Base-by-base conservation (phyloP, 805 yeast species). In the Komagataella ulmi region DNA sequence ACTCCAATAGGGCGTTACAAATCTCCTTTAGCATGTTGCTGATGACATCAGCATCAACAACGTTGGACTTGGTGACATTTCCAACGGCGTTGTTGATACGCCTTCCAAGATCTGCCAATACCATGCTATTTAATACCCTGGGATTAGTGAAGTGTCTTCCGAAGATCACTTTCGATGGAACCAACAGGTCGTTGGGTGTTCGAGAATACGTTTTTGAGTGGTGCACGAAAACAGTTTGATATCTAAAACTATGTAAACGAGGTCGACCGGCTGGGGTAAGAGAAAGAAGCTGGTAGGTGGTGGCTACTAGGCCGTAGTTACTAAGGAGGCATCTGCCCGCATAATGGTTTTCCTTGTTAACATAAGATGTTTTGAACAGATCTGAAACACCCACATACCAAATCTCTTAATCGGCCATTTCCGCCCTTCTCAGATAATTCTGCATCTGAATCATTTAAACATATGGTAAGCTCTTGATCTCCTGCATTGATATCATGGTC, bases 1-100 rank as follows among this genome's bases (percentile, higher is more conserved):
- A 77, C 66, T 90, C 97, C 53, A 93, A 72, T 53, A 91, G 75
- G 0, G 99, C 99, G 54, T 86, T 83, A 53, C 95, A 87, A 50
- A 91, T 83, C 59, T 86, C 95, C 65, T 91, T 91, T 59, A 93
- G 70, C 83, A 90, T 79, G 36, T 64, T 64, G 60, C 83, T 88
- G 50, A 85, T 75, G 12, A 83, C 83, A 24, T 72, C 65, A 44
- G 68, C 70, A 56, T 75, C 75, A 52, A 81, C 87, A 54, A 78
- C 83, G 50, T 65, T 69, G 6, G 87, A 70, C 57, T 73, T 71
- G 44, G 86, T 71, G 47, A 85, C 80, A 54, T 76, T 79, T 47
- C 81, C 71, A 50, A 85, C 83, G 17, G 93, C 95, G 60, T 73
- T 73, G 67, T 85, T 85, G 65, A 85, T 83, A 58, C 88, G 77